Base-by-base conservation (phyloP, 179 eudicot genomes). In the Corrigiola litoralis region DNA sequence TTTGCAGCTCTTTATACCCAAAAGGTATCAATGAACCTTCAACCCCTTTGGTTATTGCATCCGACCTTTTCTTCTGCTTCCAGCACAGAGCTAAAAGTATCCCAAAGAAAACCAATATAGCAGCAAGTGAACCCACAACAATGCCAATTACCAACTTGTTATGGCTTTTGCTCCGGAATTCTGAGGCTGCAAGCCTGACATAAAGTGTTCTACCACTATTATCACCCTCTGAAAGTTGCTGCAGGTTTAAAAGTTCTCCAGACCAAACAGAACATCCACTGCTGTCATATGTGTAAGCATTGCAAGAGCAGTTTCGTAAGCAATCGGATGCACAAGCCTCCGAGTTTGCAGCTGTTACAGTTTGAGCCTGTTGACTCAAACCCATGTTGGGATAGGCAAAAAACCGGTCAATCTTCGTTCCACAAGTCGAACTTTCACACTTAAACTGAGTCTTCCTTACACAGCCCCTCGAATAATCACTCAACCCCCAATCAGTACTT, bases 391-490 rank as follows among this genome's bases (percentile, higher is more conserved):
- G 0, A 49, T 20, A 49, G 12, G 4, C 13, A 7, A 49, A 49
- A 23, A 49, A 49, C 16, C 29, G 16, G 53, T 49, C 53, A 5
- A 11, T 23, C 28, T 21, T 10, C 1, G 12, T 10, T 12, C 16
- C 28, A 10, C 29, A 24, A 23, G 12, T 23, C 4, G 12, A 5
- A 49, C 21, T 9, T 24, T 12, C 53, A 49, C 53, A 49, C 27
- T 7, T 9, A 14, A 49, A 24, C 1, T 49, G 7, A 14, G 14
- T 49, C 29, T 23, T 49, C 23, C 53, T 49, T 23, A 1, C 7
- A 11, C 92, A 87, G 3, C 86, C 92, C n/a, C 72, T 65, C 2
- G 89, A 84, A 58, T 69, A 79, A 80, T 84, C 87, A 53, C 21
- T 40, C 70, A 76, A 62, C 34, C 21, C 25, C 85, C 87, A 84